Percentiles rank a stretch among this genome's conserved stretches.
Evolutionary conservation across 2,329 filamentous ascomycete species (phyloP).

Genomic region (Zymoseptoria crescenta): DNA sequence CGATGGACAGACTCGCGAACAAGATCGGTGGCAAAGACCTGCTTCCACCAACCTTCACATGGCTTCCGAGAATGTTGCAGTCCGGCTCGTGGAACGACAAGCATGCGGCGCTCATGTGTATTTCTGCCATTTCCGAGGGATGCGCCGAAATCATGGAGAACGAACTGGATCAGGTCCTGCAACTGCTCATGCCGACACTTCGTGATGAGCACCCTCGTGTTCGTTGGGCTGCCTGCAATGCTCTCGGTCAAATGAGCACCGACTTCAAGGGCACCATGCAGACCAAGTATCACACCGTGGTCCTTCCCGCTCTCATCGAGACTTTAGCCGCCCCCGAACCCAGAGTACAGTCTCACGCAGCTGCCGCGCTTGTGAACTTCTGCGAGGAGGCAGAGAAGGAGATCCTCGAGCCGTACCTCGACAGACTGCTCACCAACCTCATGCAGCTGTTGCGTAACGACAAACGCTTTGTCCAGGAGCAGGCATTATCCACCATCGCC

Average conservation of each 20-base stretch:
- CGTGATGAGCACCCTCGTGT: slow-evolving; percentile 88
- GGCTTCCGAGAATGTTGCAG: slow-evolving; percentile 96
- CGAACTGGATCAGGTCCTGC: slow-evolving; percentile 86
- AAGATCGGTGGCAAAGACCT: slow-evolving; percentile 94
- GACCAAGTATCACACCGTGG: slow-evolving; percentile 80
- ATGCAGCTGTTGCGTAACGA: slow-evolving; percentile 82
- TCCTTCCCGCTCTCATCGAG: slow-evolving; percentile 85
- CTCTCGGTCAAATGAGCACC: slow-evolving; percentile 98
- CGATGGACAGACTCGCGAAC: slow-evolving; percentile 95
- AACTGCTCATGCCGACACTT: slow-evolving; percentile 86
- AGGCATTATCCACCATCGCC: slow-evolving; percentile 93
- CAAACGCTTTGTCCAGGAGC: slow-evolving; percentile 95
- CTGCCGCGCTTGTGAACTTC: slow-evolving; percentile 97
- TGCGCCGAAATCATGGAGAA: slow-evolving; percentile 93
- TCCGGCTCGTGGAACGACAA: slow-evolving; percentile 91
- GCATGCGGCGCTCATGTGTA: slow-evolving; percentile 96
- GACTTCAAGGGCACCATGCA: slow-evolving; percentile 99
- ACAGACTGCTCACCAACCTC: slow-evolving; percentile 74
- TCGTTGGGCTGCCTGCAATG: slow-evolving; percentile 95
- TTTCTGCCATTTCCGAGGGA: slow-evolving; percentile 95
- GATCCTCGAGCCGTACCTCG: slow-evolving; percentile 85
- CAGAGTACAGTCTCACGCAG: slow-evolving; percentile 91
- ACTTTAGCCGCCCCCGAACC: slow-evolving; percentile 85
- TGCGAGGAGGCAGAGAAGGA: slow-evolving; percentile 95
- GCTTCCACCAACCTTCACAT: slow-evolving; percentile 86